A percentile compares a stretch with the other conserved stretches of the same genome.
These are phyloP conservation scores for Erodium chrysanthum DNA, from an alignment of 441 rosid species.

Conservation along the genomic window DNA sequence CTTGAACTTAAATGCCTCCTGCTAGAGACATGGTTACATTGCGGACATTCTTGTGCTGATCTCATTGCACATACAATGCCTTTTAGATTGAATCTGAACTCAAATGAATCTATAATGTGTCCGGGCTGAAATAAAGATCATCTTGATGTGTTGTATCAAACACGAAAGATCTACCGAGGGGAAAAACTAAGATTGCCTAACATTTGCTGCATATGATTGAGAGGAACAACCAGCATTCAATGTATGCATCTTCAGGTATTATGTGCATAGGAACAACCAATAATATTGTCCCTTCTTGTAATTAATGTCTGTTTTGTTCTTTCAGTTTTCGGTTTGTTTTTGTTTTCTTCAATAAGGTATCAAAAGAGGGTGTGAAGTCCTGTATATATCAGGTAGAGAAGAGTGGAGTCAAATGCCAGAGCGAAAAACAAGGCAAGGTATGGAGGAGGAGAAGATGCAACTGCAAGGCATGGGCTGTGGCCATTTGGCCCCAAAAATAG, in stretches of 20 bases:
- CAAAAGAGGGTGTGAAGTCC: not conserved
- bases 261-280: not conserved
- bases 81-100: too few relatives aligned
- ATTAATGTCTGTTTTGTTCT: too few relatives aligned
- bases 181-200: not conserved
- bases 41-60: too few relatives aligned
- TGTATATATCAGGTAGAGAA: not conserved
- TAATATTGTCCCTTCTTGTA: not conserved
- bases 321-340: not conserved
- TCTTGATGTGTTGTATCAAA: too few relatives aligned
- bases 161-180: too few relatives aligned
- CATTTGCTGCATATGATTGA: not conserved
- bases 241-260: not conserved
- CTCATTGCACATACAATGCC: too few relatives aligned
- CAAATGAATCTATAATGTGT: too few relatives aligned
- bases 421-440: not conserved
- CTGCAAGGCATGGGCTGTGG: not conserved
- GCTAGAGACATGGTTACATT: too few relatives aligned
- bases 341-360: not conserved
- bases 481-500: slow-evolving; percentile 5
- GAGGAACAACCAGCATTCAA: not conserved
- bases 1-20: too few relatives aligned
- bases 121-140: too few relatives aligned
- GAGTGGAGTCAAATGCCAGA: not conserved
- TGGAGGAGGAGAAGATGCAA: too few relatives aligned